Base-by-base conservation (phyloP, 1,139 yeast genomes). In the Saccharomycopsis phalli region DNA sequence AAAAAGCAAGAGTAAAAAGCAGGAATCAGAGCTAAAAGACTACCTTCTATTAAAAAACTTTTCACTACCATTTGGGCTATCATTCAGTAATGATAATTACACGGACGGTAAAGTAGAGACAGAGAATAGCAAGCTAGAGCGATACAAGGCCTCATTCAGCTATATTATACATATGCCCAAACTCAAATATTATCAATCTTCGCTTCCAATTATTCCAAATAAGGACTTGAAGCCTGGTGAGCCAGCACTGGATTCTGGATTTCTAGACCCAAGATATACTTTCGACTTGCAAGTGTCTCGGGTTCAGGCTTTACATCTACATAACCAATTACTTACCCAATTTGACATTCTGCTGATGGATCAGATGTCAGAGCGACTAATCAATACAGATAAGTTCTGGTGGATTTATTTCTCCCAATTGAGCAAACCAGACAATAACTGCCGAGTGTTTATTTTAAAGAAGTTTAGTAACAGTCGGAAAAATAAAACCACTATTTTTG, bases 331-430 rank as follows among this genome's bases (percentile, higher is more conserved):
- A 3, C 25, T 32, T 20, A 14, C 11, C 18, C 40, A 44, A 23
- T 42, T 44, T 30, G 29, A 33, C 4, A 17, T 21, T n/a, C 22
- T 23, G 4, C 17, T 10, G 4, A 38, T 30, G 2, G 8, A 8
- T 8, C n/a, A 8, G 20, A 11, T 27, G 3, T 14, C 20, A 8
- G 47, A 44, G 27, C 42, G 42, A 20, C 17, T 44, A 23, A 17
- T 42, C 8, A 44, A 36, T 26, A 44, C 47, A 6, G 42, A 42
- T n/a, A 44, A 44, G 27, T 38, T 42, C 29, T 44, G 47, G 47
- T 44, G 47, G 45, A 37, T 44, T 6, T 44, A 42, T 22, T 42
- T 25, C 17, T 31, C 27, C 18, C 27, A 31, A 20, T 37, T 16
- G 10, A 23, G 28, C 5, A 37, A 16, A 19, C 18, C 26, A 14